Evolutionary conservation across 306 rosid species (phyloP), one percentile per base, ranked within the genome.

Genomic region (Macrotyloma uniflorum): DNA sequence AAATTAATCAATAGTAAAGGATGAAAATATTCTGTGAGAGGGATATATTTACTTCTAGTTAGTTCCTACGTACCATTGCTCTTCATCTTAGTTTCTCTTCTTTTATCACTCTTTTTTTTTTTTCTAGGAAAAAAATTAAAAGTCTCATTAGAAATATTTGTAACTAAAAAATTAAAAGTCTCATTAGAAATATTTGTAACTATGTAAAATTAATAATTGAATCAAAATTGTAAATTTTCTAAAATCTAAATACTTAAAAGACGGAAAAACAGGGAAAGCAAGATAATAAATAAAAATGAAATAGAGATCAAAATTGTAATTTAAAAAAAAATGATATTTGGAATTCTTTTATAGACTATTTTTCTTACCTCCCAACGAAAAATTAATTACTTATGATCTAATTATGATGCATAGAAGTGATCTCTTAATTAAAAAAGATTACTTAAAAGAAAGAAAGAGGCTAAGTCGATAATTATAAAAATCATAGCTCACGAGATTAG

Each of bases 401-500:
- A 7, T n/a, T n/a, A 19, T 19, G 2, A 51, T 19, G 4, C 23
- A 54, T 22, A 54, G 2, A 10, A 55, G 23, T 55, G 11, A 10
- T 57, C 8, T 22, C 26, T 18, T 51, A 19, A 18, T 0, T 5
- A 50, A 53, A 53, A 8, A 53, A 3, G 13, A 26, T 30, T 30
- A 26, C 28, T 26, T 26, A 58, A 8, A 2, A n/a, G n/a, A n/a
- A n/a, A n/a, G n/a, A 26, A 58, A 32, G 5, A 22, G 42, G 43
- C 43, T 5, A 14, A 30, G 12, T 61, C 6, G 43, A 61, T 61
- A 32, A 28, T 28, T 38, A 28, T 59, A 59, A 28, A n/a, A 59
- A 61, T 61, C 19, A 61, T n/a, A 33, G 47, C 42, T 80, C 75
- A 65, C 72, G 49, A 42, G 53, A 67, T 33, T 40, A 66, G 54